These are phyloP conservation scores for Saccharum officinarum DNA, from an alignment of 176 grass and related monocot species.

Conservation along the genomic window DNA sequence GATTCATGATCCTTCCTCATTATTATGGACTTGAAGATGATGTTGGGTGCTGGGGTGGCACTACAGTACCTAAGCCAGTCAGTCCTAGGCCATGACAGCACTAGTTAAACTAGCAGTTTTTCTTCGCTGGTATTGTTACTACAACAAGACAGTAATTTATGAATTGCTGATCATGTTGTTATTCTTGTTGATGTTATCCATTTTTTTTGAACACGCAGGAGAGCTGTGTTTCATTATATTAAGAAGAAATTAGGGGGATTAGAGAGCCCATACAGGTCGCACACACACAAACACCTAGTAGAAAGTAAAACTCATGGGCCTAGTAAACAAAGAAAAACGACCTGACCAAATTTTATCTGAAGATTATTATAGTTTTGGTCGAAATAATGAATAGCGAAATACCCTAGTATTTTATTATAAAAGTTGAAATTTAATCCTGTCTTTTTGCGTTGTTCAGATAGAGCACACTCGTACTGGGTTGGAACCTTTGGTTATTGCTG, in stretches of 20 bases:
- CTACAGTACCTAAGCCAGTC: neutral
- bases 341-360: neutral
- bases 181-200: neutral
- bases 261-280: neutral
- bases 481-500: slow-evolving; percentile 63
- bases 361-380: neutral
- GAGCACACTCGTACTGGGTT: slow-evolving; percentile 53
- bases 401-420: neutral
- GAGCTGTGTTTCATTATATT: neutral
- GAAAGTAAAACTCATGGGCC: neutral
- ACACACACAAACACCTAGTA: neutral
- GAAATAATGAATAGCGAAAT: neutral
- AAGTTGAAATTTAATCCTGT: slow-evolving; percentile 17
- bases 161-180: neutral
- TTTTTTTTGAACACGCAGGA: neutral
- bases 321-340: neutral
- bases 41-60: neutral
- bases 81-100: neutral
- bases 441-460: slow-evolving; percentile 39
- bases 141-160: neutral
- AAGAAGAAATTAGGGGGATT: too few species aligned
- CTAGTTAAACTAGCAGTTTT: neutral
- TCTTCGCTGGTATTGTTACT: neutral
- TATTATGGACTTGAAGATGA: neutral
- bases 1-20: neutral